phyloP scores from a whole-genome alignment of 192 early-diverging fungal species.

The Dissophora globulifera region DNA sequence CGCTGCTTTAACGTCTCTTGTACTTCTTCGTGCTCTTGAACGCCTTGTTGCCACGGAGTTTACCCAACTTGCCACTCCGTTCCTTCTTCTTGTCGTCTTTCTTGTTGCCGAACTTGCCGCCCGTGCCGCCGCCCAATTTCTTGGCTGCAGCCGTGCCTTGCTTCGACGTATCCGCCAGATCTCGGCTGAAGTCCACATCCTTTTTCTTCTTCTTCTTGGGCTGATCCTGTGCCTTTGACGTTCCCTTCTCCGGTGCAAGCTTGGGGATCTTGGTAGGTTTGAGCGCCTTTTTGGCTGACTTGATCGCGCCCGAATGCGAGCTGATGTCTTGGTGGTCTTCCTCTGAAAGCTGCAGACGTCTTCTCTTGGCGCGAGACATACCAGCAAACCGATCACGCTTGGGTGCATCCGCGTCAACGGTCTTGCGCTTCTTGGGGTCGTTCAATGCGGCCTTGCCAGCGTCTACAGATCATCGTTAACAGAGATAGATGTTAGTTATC shows the following conservation, averaged over 20 bases:
- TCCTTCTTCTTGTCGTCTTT: slow-evolving; percentile 49
- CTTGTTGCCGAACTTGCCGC: slow-evolving; percentile 26
- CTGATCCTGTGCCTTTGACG: slow-evolving; percentile 24
- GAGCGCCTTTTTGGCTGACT: slow-evolving; percentile 61
- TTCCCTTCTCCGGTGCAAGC: slow-evolving; percentile 19
- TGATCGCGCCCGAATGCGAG: slow-evolving; percentile 54
- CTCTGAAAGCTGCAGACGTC: slow-evolving; percentile 58
- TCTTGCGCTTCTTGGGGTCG: slow-evolving; percentile 54
- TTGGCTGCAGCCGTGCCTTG: slow-evolving; percentile 52
- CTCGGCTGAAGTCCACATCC: slow-evolving; percentile 55
- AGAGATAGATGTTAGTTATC: no score
- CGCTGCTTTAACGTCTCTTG: slow-evolving; percentile 47
- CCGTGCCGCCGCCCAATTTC: slow-evolving; percentile 33
- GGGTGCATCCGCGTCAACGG: slow-evolving; percentile 35
- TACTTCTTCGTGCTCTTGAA: slow-evolving; percentile 51
- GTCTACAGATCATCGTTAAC: no score
- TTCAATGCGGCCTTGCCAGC: slow-evolving; percentile 22
- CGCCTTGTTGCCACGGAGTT: slow-evolving; percentile 48
- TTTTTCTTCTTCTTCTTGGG: slow-evolving; percentile 55
- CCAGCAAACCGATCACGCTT: slow-evolving; percentile 61
- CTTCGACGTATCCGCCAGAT: slow-evolving; percentile 56
- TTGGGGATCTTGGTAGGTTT: slow-evolving; percentile 51
- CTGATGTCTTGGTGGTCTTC: slow-evolving; percentile 57
- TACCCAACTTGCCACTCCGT: slow-evolving; percentile 37
- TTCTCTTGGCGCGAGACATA: slow-evolving; percentile 58